Percentiles rank a stretch among this genome's conserved stretches.
phyloP scores from a whole-genome alignment of 768 basidiomycete species.

The Boletus vinaceobasis region DNA sequence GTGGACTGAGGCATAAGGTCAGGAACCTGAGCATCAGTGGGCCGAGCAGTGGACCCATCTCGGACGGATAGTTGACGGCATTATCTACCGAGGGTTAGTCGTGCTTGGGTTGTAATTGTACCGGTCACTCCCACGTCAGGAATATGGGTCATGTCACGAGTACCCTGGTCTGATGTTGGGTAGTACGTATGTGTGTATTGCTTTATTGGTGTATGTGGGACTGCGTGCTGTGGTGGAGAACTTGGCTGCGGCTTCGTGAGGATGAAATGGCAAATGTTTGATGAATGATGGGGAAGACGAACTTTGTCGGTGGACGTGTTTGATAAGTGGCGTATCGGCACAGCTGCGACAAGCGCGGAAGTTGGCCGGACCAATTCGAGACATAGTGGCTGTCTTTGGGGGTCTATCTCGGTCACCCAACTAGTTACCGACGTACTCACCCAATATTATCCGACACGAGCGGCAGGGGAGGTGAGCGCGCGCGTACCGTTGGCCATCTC shows the following conservation, averaged over 20 bases:
- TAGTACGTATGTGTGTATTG: neutral
- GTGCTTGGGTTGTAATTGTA: slow-evolving; percentile 15
- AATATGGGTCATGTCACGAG: slow-evolving; percentile 4
- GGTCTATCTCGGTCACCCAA: slow-evolving; percentile 12
- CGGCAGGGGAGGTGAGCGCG: slow-evolving; percentile 11
- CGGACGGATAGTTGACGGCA: slow-evolving; percentile 30
- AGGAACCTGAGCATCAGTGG: slow-evolving; percentile 46
- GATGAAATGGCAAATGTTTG: slow-evolving; percentile 1
- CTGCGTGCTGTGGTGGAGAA: neutral
- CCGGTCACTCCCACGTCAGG: slow-evolving; percentile 21
- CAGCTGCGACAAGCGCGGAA: slow-evolving; percentile 33
- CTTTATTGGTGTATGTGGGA: neutral
- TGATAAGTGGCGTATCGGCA: slow-evolving; percentile 30
- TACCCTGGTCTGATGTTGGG: neutral
- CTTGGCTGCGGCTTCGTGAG: neutral
- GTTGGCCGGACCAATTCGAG: slow-evolving; percentile 22
- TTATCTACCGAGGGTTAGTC: neutral
- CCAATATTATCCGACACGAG: slow-evolving; percentile 8
- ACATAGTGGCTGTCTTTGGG: slow-evolving; percentile 19
- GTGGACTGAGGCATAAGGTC: slow-evolving; percentile 44
- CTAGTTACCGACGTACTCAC: neutral
- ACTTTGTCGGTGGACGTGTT: slow-evolving; percentile 23
- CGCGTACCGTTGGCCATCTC: neutral
- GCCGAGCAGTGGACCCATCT: slow-evolving; percentile 17
- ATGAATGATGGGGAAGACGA: slow-evolving; percentile 4